These are phyloP conservation scores for Chaetomium strumarium DNA, from an alignment of 2,329 filamentous ascomycete species.

Conservation along the genomic window DNA sequence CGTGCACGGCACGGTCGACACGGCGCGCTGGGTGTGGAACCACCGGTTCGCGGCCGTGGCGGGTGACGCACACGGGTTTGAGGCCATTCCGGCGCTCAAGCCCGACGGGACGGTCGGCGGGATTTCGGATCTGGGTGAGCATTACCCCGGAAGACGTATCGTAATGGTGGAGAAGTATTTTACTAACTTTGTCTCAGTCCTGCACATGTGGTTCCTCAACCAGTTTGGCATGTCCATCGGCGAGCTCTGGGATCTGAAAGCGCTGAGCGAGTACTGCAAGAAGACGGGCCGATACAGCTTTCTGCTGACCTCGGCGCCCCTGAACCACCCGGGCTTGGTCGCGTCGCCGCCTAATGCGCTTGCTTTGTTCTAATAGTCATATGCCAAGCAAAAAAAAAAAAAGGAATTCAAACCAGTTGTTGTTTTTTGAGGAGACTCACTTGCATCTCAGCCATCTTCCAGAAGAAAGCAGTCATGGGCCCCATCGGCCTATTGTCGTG, in stretches of 20 bases:
- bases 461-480: neutral
- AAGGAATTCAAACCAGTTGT: neutral
- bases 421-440: too few species aligned
- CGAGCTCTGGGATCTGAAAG: constrained; percentile 51
- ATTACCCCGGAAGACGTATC: too few species aligned
- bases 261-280: constrained; percentile 47
- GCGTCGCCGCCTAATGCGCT: constrained; percentile 44
- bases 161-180: too few species aligned
- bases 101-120: constrained; percentile 33
- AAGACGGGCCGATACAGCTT: constrained; percentile 51
- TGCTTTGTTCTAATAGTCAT: constrained; percentile 42
- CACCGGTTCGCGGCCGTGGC: constrained; percentile 61
- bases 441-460: too few species aligned
- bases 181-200: constrained; percentile 27
- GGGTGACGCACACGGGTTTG: constrained; percentile 58
- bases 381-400: neutral
- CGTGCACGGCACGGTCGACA: constrained; percentile 42
- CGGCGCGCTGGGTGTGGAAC: constrained; percentile 63
- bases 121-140: constrained; percentile 35
- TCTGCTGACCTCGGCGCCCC: constrained; percentile 54
- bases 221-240: constrained; percentile 51
- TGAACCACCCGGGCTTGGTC: constrained; percentile 51
- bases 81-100: constrained; percentile 53
- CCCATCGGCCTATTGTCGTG: too few species aligned
- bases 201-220: constrained; percentile 44